Evolutionary conservation across 805 yeast species (phyloP), one percentile per base, ranked within the genome.

Genomic region (Candida endomychidarum): DNA sequence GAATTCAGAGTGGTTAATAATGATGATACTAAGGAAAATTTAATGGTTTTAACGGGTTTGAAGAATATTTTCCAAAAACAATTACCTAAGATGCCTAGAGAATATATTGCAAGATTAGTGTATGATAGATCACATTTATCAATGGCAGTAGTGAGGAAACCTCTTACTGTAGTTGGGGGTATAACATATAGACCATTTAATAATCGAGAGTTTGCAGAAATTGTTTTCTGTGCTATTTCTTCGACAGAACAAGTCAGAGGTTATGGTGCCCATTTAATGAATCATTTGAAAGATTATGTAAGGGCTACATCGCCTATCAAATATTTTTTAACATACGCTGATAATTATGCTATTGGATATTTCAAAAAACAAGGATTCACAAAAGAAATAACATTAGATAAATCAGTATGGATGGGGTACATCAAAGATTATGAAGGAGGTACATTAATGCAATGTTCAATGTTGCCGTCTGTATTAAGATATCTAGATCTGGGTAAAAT

Each of bases 341-440:
- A 93, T 70, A 93, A 93, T 64, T 93, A 93, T 61, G 99, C 99
- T 41, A 91, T 93, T 62, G 99, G 99, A 2, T 93, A 91, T 62
- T 93, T 93, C 74, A 91, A 91, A 55, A 93, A 93, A 57, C 99
- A 93, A 64, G 99, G 99, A 1, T 93, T 93, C 63, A 90, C 97
- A 12, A 93, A 93, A 60, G 97, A 91, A 45, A 86, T 93, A 26
- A 76, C 96, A 6, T 73, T 93, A 41, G 93, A 91, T 25, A 84
- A 82, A 48, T 77, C 79, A 37, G 74, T 82, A 23, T 93, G 99
- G 99, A 87, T 88, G 93, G 99, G 99, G 2, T 93, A 93, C 62
- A 93, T 93, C 57, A 93, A 93, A 62, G 99, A 93, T 68, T 93
- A 93, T 63, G 99, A 93, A 65, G 99, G 99, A 18, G 99, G 98